Conservation (phyloP, 257 asterid genomes). For the Lycium barbarum region DNA sequence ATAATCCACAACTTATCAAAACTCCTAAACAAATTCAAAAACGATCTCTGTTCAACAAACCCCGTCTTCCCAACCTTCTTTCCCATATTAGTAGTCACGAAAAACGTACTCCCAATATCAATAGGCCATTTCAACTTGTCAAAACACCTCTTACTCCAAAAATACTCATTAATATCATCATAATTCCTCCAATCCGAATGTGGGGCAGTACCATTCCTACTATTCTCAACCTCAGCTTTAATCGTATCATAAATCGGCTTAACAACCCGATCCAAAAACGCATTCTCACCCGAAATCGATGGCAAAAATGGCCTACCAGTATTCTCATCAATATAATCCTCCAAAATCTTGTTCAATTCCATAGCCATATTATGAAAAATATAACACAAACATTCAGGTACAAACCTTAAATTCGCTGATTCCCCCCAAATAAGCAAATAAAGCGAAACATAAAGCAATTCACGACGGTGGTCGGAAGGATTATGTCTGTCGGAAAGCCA, state of each 20-base stretch:
- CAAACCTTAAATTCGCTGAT: conserved; percentile 89
- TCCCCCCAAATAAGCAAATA: conserved; percentile 95
- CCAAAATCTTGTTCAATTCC: conserved; percentile 91
- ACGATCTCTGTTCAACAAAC: conserved; percentile 95
- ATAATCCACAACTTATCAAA: conserved; percentile 96
- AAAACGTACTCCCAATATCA: conserved; percentile 83
- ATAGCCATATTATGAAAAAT: conserved; percentile 92
- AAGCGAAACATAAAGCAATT: conserved; percentile 83
- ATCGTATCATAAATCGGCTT: conserved; percentile 87
- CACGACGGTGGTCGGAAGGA: conserved; percentile 73
- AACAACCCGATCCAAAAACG: conserved; percentile 66
- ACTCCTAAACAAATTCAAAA: conserved; percentile 91
- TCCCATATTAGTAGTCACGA: conserved; percentile 75
- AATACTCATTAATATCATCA: conserved; percentile 94
- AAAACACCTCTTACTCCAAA: conserved; percentile 95
- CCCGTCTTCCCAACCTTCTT: conserved; percentile 98
- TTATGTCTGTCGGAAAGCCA: conserved; percentile 77
- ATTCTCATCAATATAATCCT: conserved; percentile 91
- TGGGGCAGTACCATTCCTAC: conserved; percentile 93
- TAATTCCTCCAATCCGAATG: conserved; percentile 98
- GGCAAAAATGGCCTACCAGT: conserved; percentile 94
- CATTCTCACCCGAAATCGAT: conserved; percentile 85
- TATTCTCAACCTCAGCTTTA: conserved; percentile 79
- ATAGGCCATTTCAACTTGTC: conserved; percentile 94
- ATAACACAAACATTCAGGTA: conserved; percentile 84